phyloP scores from a whole-genome alignment of 1,284 basidiomycete species.

The Marasmius oreades region DNA sequence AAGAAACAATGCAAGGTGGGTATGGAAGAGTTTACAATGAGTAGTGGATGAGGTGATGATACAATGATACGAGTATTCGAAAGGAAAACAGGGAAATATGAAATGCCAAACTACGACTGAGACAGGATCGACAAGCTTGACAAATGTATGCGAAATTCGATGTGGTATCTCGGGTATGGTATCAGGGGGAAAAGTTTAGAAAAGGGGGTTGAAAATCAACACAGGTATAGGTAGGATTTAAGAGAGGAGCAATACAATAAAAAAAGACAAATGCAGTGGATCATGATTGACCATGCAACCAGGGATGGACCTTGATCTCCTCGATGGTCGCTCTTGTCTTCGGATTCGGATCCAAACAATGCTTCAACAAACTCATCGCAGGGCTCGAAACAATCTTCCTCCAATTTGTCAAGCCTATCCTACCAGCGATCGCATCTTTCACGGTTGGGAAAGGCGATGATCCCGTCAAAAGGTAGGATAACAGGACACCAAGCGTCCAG shows the following conservation, averaged over 20 bases:
- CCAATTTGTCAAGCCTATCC: slow-evolving; percentile 40
- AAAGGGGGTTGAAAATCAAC: no score
- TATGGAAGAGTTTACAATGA: background rate
- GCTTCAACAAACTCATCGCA: slow-evolving; percentile 61
- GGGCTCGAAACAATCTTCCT: slow-evolving; percentile 33
- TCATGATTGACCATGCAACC: slow-evolving; percentile 41
- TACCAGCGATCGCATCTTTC: slow-evolving; percentile 60
- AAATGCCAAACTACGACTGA: background rate
- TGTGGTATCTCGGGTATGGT: slow-evolving; percentile 1
- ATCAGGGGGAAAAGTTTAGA: background rate
- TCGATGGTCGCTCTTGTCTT: slow-evolving; percentile 62
- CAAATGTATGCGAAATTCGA: background rate
- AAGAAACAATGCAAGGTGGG: background rate
- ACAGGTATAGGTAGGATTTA: background rate
- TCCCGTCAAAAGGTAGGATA: slow-evolving; percentile 84
- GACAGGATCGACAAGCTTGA: background rate
- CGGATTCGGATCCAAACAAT: slow-evolving; percentile 76
- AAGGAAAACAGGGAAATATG: background rate
- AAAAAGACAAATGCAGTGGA: slow-evolving; percentile 2
- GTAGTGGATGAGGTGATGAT: background rate
- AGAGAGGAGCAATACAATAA: background rate
- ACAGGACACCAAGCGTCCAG: slow-evolving; percentile 89
- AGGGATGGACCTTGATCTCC: slow-evolving; percentile 74
- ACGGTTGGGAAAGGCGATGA: slow-evolving; percentile 80
- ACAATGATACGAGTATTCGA: background rate